Conservation (phyloP, 2,329 filamentous ascomycete genomes). For the Colletotrichum costaricense region DNA sequence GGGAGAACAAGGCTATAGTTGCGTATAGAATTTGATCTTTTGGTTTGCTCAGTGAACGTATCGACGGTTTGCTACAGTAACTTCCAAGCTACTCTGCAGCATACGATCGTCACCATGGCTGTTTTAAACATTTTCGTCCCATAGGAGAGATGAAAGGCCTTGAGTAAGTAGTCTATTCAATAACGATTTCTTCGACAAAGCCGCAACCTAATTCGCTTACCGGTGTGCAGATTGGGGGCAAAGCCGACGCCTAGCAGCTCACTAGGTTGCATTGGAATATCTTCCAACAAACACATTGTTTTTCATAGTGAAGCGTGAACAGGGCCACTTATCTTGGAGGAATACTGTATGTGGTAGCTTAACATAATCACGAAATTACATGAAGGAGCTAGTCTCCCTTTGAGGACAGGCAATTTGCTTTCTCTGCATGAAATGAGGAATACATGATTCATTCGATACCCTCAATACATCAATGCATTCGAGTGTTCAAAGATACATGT, state of each 20-base stretch:
- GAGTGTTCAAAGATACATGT: background rate
- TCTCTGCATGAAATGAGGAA: background rate
- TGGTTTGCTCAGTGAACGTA: background rate
- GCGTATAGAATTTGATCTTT: background rate
- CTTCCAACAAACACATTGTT: background rate
- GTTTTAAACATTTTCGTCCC: background rate
- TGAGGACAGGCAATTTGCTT: background rate
- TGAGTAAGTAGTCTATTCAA: background rate
- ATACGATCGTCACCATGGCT: background rate
- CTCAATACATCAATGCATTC: background rate
- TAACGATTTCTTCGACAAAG: background rate
- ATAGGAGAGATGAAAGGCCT: background rate
- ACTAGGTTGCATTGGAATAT: background rate
- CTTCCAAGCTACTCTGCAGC: background rate
- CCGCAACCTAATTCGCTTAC: background rate
- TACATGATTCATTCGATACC: background rate
- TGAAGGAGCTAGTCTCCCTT: background rate
- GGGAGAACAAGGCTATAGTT: background rate
- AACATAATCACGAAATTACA: background rate
- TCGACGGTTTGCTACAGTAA: background rate
- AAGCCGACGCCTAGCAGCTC: background rate
- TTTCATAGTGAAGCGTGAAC: background rate
- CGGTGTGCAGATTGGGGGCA: background rate
- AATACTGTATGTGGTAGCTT: background rate
- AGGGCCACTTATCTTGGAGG: background rate